Evolutionary conservation across 1,284 basidiomycete genomes (phyloP).

Genomic region (Xerocomus nothofagi): DNA sequence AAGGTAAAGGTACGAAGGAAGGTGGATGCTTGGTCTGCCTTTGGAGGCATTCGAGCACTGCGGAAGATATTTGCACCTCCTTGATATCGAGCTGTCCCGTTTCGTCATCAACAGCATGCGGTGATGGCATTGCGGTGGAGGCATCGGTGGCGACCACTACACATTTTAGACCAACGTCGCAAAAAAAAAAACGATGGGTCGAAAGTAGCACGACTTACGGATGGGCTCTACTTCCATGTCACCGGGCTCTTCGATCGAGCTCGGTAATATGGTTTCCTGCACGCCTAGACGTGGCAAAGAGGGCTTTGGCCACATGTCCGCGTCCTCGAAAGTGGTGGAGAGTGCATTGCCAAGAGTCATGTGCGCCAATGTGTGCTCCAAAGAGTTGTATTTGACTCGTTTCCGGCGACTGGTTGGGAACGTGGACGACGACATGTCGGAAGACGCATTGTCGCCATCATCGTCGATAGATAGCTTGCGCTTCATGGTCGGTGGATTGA

Average conservation of each 20-base stretch:
- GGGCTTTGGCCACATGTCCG: conserved; percentile 13
- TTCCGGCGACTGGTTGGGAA: conserved; percentile 38
- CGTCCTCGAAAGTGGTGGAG: conserved; percentile 13
- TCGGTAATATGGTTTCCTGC: conserved; percentile 32
- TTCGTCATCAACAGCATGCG: conserved; percentile 27
- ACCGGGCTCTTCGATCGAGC: conserved; percentile 48
- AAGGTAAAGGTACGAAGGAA: conserved; percentile 22
- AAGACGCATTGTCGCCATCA: conserved; percentile 15
- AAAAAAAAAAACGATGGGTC: neutral
- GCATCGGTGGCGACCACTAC: conserved; percentile 2
- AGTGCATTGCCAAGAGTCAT: conserved; percentile 40
- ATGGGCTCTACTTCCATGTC: conserved; percentile 66
- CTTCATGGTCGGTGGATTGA: conserved; percentile 46
- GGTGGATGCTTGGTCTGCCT: conserved; percentile 23
- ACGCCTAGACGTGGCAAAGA: conserved; percentile 5
- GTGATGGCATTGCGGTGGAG: neutral
- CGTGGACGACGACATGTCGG: conserved; percentile 11
- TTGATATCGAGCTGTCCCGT: conserved; percentile 18
- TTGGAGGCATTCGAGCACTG: conserved; percentile 48
- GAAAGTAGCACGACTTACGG: conserved; percentile 13
- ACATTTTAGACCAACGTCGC: neutral
- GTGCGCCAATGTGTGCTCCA: conserved; percentile 60
- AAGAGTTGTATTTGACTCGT: conserved; percentile 47
- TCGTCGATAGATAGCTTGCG: conserved; percentile 41
- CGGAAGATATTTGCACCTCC: conserved; percentile 39